A percentile compares a stretch with the other conserved stretches of the same genome.
Evolutionary conservation across 1,139 yeast genomes (phyloP).

Genomic region (Waltiozyma sp.): DNA sequence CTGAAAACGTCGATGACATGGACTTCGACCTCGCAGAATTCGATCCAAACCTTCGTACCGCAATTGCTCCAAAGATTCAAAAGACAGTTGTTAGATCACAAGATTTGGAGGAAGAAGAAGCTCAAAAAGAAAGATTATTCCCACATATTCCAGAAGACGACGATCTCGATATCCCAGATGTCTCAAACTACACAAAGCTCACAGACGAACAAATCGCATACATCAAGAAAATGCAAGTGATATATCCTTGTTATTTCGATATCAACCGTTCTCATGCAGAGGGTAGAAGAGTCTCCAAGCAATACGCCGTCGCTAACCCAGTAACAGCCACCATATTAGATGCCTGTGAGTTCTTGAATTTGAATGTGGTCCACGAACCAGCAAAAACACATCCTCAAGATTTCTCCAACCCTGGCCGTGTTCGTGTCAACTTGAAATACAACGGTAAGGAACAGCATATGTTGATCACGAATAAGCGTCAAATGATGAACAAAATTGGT

Average conservation of each 20-base stretch:
- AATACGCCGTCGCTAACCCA: constrained; percentile 73
- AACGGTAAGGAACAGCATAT: constrained; percentile 26
- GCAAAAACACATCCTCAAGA: constrained; percentile 93
- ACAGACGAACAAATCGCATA: constrained; percentile 32
- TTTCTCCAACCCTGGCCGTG: constrained; percentile 94
- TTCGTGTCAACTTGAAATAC: constrained; percentile 57
- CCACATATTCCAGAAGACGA: constrained; percentile 11
- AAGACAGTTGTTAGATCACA: constrained; percentile 57
- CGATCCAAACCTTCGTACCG: constrained; percentile 62
- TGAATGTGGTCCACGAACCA: constrained; percentile 48
- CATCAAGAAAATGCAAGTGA: constrained; percentile 54
- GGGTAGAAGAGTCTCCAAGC: constrained; percentile 70
- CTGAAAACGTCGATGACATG: constrained; percentile 79
- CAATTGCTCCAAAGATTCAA: constrained; percentile 57
- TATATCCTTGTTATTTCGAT: constrained; percentile 93
- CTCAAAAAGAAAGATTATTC: constrained; percentile 8
- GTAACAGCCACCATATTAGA: constrained; percentile 74
- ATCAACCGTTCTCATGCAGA: constrained; percentile 59
- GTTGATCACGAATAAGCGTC: constrained; percentile 46
- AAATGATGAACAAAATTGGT: constrained; percentile 49
- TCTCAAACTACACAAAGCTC: constrained; percentile 11
- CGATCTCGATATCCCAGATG: constrained; percentile 11
- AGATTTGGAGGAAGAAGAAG: constrained; percentile 26
- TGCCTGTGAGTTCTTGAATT: constrained; percentile 30
- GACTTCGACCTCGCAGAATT: constrained; percentile 90